Evolutionary conservation across 1,139 yeast genomes (phyloP).

Genomic region (Ashbya aceris): DNA sequence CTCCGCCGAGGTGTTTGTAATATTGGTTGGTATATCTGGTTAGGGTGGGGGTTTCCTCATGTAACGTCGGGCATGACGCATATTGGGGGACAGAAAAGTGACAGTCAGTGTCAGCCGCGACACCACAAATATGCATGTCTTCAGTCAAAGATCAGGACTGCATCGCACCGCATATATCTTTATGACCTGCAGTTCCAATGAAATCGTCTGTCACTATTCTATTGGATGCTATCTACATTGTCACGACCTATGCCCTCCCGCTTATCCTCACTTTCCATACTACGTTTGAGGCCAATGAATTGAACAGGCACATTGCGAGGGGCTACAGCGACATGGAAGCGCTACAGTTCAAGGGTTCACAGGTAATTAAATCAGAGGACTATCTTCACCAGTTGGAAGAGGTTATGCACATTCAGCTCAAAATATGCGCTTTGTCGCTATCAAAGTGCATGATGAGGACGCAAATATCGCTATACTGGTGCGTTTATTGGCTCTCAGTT

Average conservation of each 20-base stretch:
- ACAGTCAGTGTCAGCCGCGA: background rate
- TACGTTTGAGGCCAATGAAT: conserved; percentile 3
- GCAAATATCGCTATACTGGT: conserved; percentile 6
- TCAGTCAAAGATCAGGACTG: no score
- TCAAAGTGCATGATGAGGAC: conserved; percentile 3
- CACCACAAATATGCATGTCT: background rate
- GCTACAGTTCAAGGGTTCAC: conserved; percentile 1
- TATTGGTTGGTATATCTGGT: no score
- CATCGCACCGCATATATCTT: background rate
- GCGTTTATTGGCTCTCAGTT: conserved; percentile 6
- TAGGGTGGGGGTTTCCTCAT: no score
- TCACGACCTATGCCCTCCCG: conserved; percentile 3
- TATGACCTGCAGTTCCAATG: background rate
- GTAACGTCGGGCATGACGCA: no score
- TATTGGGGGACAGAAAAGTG: conserved; percentile 1
- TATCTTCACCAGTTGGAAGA: conserved; percentile 2
- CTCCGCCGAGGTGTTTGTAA: no score
- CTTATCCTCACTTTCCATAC: conserved; percentile 4
- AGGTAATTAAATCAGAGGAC: background rate
- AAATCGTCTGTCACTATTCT: background rate
- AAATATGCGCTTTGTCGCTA: conserved; percentile 1
- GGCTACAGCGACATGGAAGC: conserved; percentile 4
- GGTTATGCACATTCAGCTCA: conserved; percentile 2
- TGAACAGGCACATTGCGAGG: conserved; percentile 2
- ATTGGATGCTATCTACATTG: background rate